Percentiles rank a stretch among this genome's conserved stretches.
Evolutionary conservation across 2,329 filamentous ascomycete species (phyloP).

Genomic region (Verticillium tricorpus): DNA sequence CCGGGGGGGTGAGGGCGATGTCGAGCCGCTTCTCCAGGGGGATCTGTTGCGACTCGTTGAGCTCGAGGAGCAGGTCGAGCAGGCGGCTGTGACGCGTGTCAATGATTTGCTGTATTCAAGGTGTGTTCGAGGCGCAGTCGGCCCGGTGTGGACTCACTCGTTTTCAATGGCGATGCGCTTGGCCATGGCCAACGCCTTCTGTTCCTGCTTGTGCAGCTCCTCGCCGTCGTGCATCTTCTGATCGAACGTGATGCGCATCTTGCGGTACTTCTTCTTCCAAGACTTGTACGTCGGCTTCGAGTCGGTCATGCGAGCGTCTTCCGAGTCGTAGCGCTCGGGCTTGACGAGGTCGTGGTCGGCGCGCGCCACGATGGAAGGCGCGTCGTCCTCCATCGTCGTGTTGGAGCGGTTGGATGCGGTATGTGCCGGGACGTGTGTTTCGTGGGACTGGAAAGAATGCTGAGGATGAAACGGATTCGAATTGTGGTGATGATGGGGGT

Average conservation of each 20-base stretch:
- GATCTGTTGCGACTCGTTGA: slow-evolving; percentile 81
- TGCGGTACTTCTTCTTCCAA: slow-evolving; percentile 92
- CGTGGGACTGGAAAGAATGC: too few relatives aligned
- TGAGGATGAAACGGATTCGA: too few relatives aligned
- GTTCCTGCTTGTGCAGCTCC: slow-evolving; percentile 74
- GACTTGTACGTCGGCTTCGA: slow-evolving; percentile 57
- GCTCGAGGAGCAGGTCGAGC: slow-evolving; percentile 80
- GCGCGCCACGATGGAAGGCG: slow-evolving; percentile 12
- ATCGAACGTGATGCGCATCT: slow-evolving; percentile 79
- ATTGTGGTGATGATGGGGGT: too few relatives aligned
- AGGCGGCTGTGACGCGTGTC: slow-evolving; percentile 59
- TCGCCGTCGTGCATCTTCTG: slow-evolving; percentile 76
- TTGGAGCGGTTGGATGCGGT: neutral
- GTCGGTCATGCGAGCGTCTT: slow-evolving; percentile 30
- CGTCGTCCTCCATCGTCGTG: slow-evolving; percentile 23
- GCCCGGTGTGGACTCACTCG: slow-evolving; percentile 60
- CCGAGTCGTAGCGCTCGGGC: slow-evolving; percentile 33
- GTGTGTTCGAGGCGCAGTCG: too few relatives aligned
- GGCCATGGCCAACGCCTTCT: slow-evolving; percentile 73
- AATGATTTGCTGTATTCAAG: neutral
- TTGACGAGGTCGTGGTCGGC: slow-evolving; percentile 28
- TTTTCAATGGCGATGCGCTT: slow-evolving; percentile 86
- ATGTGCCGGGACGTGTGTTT: too few relatives aligned
- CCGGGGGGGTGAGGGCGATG: slow-evolving; percentile 47
- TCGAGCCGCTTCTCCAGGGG: slow-evolving; percentile 71